Base-by-base conservation (phyloP, 1,139 yeast genomes). In the Saccharomycopsis phalli region DNA sequence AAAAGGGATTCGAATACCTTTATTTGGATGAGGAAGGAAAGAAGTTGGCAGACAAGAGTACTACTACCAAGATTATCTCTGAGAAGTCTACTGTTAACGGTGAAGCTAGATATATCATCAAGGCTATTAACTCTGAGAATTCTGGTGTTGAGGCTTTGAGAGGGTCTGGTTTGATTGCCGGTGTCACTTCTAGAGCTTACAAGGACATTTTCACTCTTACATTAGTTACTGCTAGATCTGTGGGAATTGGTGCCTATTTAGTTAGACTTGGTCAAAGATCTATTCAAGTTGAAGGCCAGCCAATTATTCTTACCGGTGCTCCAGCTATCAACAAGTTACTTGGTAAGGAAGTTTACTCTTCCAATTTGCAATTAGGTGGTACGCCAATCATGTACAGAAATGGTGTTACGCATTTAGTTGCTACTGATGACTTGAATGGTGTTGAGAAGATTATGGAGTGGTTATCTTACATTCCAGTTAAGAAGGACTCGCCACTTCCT, bases 221-320 rank as follows among this genome's bases (percentile, higher is more conserved):
- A 19, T 71, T 91, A 61, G 98, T 91, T 41, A 91, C 98, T 18
- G 88, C 97, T 68, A 80, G 98, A 71, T 87, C 97, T 36, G 98
- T 91, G 56, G 98, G 98, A 78, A 91, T 91, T 62, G 98, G 98
- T 71, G 98, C 98, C 36, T 91, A 91, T 60, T 73, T 91, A 60
- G 98, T 91, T 34, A 81, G 98, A 65, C 74, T 91, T 51, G 98
- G 98, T 58, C 97, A 91, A 71, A 83, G 98, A 71, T 94, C 97
- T 36, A 88, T 91, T 57, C 98, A 91, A 69, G 82, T 91, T 53
- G 97, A 91, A 61, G 98, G 98, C 38, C 97, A 91, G 66, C 98
- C 98, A 46, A 87, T 91, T 53, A 91, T 91, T 53, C 78, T 91
- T 58, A 91, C 98, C 44, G 98, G 98, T 71, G 98, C 98, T 46